Evolutionary conservation across 768 basidiomycete species (phyloP).

Genomic region (Phlegmacium glaucopus): DNA sequence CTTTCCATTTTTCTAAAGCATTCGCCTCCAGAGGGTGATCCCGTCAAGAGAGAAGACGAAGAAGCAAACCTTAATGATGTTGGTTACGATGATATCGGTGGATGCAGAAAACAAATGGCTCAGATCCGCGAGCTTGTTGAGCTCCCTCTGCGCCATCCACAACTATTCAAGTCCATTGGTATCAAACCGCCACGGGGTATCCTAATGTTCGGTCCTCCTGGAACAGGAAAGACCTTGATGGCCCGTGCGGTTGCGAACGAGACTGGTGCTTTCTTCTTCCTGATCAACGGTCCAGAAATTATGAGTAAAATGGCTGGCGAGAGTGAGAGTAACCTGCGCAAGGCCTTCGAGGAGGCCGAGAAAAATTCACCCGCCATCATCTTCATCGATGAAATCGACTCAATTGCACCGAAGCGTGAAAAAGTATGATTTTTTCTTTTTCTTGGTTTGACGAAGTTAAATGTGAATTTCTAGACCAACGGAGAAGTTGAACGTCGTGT

Average conservation of each 20-base stretch:
- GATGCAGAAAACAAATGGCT: constrained; percentile 99
- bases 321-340: constrained; percentile 93
- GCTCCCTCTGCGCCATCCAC: constrained; percentile 95
- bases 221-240: constrained; percentile 99
- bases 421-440: constrained; percentile 56
- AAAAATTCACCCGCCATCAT: constrained; percentile 99
- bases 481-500: constrained; percentile 99
- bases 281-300: constrained; percentile 99
- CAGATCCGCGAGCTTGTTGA: constrained; percentile 99
- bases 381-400: constrained; percentile 99
- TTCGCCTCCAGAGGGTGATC: constrained; percentile 78
- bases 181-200: constrained; percentile 99
- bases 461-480: constrained; percentile 64
- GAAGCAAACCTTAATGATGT: constrained; percentile 95
- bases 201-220: constrained; percentile 97
- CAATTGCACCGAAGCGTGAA: constrained; percentile 99
- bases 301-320: constrained; percentile 99
- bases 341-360: constrained; percentile 99
- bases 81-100: constrained; percentile 99
- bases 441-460: not conserved
- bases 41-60: constrained; percentile 98
- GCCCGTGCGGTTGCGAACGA: constrained; percentile 99
- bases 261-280: constrained; percentile 99
- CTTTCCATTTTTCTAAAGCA: constrained; percentile 10
- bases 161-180: constrained; percentile 99